phyloP scores from a whole-genome alignment of 176 grass and related monocot species.

The Ensete glaucum region DNA sequence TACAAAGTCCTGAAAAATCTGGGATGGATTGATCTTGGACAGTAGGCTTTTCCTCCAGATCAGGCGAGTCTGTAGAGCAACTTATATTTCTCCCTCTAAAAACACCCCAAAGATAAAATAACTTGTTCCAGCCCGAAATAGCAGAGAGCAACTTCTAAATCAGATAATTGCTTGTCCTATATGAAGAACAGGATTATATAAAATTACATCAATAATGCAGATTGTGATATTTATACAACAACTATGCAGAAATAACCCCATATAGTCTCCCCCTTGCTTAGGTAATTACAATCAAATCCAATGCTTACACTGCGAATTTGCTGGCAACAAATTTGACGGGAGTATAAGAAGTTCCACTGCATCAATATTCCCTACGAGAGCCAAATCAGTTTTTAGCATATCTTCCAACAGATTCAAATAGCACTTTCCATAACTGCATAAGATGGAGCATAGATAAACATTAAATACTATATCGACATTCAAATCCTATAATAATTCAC shows the following conservation, averaged over 20 bases:
- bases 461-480: background rate
- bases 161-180: background rate
- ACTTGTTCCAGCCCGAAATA: conserved; percentile 81
- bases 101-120: conserved; percentile 92
- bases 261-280: background rate
- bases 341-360: conserved; percentile 76
- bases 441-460: background rate
- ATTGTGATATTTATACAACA: too few relatives aligned
- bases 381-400: conserved; percentile 74
- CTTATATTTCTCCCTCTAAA: conserved; percentile 48
- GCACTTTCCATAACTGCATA: conserved; percentile 73
- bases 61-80: conserved; percentile 17
- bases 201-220: too few relatives aligned
- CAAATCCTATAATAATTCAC: background rate
- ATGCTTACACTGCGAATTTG: conserved; percentile 64
- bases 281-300: background rate
- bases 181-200: background rate
- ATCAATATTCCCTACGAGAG: conserved; percentile 58
- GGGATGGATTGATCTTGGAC: conserved; percentile 13
- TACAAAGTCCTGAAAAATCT: conserved; percentile 25
- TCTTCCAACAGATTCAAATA: conserved; percentile 84
- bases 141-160: conserved; percentile 14
- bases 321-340: conserved; percentile 79
- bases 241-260: too few relatives aligned
- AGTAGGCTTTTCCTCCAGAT: conserved; percentile 20